Evolutionary conservation across 176 grass and related monocot genomes (phyloP), one percentile per base, ranked within the genome.

Genomic region (Coix lacrymajobi): DNA sequence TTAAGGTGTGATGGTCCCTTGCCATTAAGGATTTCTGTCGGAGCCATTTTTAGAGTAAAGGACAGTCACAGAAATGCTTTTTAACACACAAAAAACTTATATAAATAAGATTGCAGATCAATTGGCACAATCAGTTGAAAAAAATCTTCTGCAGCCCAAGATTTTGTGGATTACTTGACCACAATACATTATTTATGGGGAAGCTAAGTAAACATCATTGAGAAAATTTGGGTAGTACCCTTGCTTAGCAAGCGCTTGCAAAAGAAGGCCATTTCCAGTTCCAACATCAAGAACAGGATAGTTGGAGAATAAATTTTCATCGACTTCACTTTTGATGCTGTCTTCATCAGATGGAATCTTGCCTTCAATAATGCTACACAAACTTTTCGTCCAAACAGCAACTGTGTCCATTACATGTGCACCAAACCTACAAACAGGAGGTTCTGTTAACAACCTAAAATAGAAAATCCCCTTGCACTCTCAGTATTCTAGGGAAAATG

Each of bases 401-500:
- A 96, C 88, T 22, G 91, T 99, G 83, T 90, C 93, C 96, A 99
- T 99, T 75, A 99, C 96, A 89, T 99, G 87, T 52, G 68, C 78
- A 85, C 96, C 96, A 79, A 99, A 99, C 96, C 96, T 99, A 66
- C 33, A 38, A 90, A 62, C 64, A 82, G 7, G 22, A 84, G 38
- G 7, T n/a, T 84, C 6, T 79, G 11, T 6, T 83, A 45, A 86
- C 10, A 76, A 33, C 6, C 62, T 19, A 70, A 22, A 71, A 81
- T n/a, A 84, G 9, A 85, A 76, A 49, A 83, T 28, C 26, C 7
- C 61, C 1, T 41, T 14, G 7, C 25, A 87, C 6, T 29, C 54
- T 54, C 9, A 36, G 62, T 83, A 71, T 24, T 44, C 6, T 29
- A 40, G 3, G 16, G 20, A 4, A n/a, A 78, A 78, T 73, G 24